phyloP scores from a whole-genome alignment of 2,329 filamentous ascomycete genomes.

The Hypoxylon sp. region DNA sequence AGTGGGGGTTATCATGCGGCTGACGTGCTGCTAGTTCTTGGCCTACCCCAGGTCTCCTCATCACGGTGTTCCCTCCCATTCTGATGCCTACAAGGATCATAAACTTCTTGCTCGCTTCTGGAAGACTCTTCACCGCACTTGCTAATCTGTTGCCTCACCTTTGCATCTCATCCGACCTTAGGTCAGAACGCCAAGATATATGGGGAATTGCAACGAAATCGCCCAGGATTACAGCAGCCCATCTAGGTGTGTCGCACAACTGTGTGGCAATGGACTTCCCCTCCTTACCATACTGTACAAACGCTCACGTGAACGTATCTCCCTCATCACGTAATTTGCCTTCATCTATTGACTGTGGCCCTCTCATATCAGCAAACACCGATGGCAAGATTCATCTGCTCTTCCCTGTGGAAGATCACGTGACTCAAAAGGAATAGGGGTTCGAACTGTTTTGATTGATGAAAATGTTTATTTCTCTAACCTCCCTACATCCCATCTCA shows the following conservation, averaged over 20 bases:
- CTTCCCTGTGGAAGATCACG: too few species aligned
- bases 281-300: neutral
- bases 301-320: too few species aligned
- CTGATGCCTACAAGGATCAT: neutral
- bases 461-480: neutral
- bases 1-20: slow-evolving; percentile 3
- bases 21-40: neutral
- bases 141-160: neutral
- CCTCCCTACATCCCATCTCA: neutral
- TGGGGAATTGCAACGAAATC: neutral
- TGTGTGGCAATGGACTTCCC: neutral
- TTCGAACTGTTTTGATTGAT: neutral
- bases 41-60: neutral
- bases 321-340: too few species aligned
- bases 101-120: neutral
- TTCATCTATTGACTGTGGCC: too few species aligned
- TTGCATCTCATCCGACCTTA: neutral
- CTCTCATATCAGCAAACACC: neutral
- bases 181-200: neutral
- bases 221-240: too few species aligned
- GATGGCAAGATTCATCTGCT: neutral
- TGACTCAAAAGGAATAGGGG: neutral
- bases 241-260: neutral
- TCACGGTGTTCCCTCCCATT: neutral
- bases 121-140: neutral